Base-by-base conservation (phyloP, 345 rosid genomes). In the Psidium friedrichsthalianum region DNA sequence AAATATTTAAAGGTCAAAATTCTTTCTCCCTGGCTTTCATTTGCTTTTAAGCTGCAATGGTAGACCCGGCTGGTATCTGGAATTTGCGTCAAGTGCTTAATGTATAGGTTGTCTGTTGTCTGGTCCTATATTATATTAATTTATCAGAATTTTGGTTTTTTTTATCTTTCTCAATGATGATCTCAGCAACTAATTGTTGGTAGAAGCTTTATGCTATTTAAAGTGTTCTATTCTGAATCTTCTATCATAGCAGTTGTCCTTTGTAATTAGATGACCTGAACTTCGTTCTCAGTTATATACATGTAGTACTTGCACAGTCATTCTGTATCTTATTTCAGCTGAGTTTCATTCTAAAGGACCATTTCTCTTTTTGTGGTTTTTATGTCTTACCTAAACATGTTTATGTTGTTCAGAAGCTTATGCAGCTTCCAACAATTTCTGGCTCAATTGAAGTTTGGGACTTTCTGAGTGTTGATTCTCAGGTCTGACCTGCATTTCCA, bases 371-470 rank as follows among this genome's bases (percentile, higher is more conserved):
- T 52, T 81, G 47, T 29, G 82, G 52, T 83, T 52, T 64, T 20
- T 51, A 58, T 53, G 84, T 82, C 82, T 42, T 29, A 40, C 82
- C 42, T 18, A 36, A 32, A 81, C 11, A 36, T 87, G 80, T 69
- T 64, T 88, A 40, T 86, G 83, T 83, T 91, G 86, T 82, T 85
- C 97, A 96, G 99, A 93, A 91, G 89, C 94, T 98, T 58, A 89
- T 98, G 92, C 98, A 94, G 90, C 94, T 93, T 90, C 99, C 98
- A 83, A 94, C 91, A 85, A 86, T 98, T 91, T 96, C 99, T 57
- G 99, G 98, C 88, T 98, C 99, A 20, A 93, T 98, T 89, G 99
- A 98, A 89, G 99, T 98, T 86, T 95, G 99, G 99, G 99, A 96
- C 92, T 98, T 98, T 85, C 93, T 98, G 84, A 95, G 96, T 82